Conservation (phyloP, 2,329 filamentous ascomycete species). For the Leptographium radiaticola region DNA sequence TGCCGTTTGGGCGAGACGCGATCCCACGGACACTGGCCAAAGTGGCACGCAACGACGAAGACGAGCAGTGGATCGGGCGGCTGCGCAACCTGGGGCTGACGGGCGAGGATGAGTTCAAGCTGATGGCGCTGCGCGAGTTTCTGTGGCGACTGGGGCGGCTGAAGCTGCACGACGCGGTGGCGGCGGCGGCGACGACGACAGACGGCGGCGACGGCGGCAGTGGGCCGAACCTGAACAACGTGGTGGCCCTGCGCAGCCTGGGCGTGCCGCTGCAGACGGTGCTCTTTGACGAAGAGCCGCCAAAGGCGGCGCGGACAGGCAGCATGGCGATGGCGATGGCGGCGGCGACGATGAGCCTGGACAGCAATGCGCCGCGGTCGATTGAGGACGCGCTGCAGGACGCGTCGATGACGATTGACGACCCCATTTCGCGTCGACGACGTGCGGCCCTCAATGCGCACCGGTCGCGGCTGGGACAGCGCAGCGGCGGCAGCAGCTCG, state of each 20-base stretch:
- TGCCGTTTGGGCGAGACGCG: constrained; percentile 51
- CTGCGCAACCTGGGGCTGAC: constrained; percentile 73
- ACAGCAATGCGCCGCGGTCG: constrained; percentile 38
- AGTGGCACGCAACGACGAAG: constrained; percentile 71
- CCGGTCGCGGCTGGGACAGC: constrained; percentile 28
- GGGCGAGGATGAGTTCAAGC: constrained; percentile 76
- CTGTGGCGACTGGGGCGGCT: constrained; percentile 76
- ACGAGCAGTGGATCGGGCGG: constrained; percentile 83
- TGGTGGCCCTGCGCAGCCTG: constrained; percentile 63
- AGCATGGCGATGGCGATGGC: constrained; percentile 16
- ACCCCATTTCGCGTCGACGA: constrained; percentile 41
- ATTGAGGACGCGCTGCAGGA: constrained; percentile 86
- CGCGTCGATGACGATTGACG: constrained; percentile 78
- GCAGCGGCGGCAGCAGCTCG: constrained; percentile 19
- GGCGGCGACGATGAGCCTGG: constrained; percentile 22
- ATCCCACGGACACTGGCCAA: constrained; percentile 46
- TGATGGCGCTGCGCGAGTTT: constrained; percentile 76
- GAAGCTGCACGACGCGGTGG: constrained; percentile 40
- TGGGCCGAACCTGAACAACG: constrained; percentile 43
- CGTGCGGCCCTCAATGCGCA: constrained; percentile 39
- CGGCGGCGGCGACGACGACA: constrained; percentile 10
- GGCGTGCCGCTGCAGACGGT: constrained; percentile 77
- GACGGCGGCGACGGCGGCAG: constrained; percentile 21
- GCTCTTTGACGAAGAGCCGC: constrained; percentile 70
- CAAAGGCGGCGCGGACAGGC: constrained; percentile 24